Percentiles rank a stretch among this genome's conserved stretches.
Evolutionary conservation across 106 monocot species (phyloP).

Genomic region (Agapanthus africanus): DNA sequence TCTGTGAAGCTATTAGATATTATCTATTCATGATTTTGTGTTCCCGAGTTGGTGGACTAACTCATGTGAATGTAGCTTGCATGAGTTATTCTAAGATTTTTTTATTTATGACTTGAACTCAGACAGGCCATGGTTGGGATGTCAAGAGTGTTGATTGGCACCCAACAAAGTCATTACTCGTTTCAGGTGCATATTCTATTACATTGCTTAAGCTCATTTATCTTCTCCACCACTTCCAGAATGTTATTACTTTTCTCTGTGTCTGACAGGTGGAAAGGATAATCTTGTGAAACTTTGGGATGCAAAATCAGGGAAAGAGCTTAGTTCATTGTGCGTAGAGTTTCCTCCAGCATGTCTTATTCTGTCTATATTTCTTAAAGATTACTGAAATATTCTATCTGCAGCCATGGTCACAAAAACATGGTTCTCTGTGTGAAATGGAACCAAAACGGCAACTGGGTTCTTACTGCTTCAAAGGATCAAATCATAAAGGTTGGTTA

Average conservation of each 20-base stretch:
- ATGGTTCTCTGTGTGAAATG: constrained; percentile 89
- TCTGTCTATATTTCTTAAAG: constrained; percentile 4
- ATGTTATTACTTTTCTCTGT: background rate
- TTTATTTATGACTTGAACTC: constrained; percentile 47
- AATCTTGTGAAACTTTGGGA: constrained; percentile 98
- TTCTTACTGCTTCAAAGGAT: constrained; percentile 89
- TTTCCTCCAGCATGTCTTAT: background rate
- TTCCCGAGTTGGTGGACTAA: background rate
- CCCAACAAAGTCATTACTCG: constrained; percentile 82
- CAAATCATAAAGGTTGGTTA: constrained; percentile 48
- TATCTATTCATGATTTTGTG: background rate
- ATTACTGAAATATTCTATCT: constrained; percentile 8
- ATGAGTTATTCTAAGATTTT: constrained; percentile 31
- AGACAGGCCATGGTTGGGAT: constrained; percentile 98
- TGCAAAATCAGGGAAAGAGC: constrained; percentile 82
- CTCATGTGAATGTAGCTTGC: constrained; percentile 11
- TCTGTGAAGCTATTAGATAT: background rate
- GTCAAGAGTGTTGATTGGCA: constrained; percentile 98
- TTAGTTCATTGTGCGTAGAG: constrained; percentile 59
- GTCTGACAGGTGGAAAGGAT: constrained; percentile 71
- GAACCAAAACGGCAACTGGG: constrained; percentile 99
- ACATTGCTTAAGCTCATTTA: background rate
- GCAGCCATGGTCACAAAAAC: constrained; percentile 86
- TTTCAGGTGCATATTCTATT: constrained; percentile 52
- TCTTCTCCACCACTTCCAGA: background rate